These are phyloP conservation scores for Monosporascus sp. DNA, from an alignment of 2,329 filamentous ascomycete species.

Conservation along the genomic window DNA sequence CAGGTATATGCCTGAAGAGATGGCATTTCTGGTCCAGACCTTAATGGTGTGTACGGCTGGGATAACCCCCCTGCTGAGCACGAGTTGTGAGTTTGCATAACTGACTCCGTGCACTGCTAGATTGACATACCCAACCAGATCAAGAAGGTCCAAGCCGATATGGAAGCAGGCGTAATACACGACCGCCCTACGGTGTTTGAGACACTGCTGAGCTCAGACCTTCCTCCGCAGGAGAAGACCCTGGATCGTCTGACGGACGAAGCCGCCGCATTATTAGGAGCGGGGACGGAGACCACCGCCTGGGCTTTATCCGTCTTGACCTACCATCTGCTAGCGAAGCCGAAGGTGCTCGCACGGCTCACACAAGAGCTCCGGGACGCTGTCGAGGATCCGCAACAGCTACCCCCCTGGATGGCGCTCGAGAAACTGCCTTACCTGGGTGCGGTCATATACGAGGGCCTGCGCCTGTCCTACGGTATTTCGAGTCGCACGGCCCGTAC, in stretches of 20 bases:
- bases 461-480: constrained; percentile 30
- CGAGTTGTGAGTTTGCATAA: no score
- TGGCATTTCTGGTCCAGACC: constrained; percentile 13
- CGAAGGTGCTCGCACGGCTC: constrained; percentile 23
- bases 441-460: constrained; percentile 31
- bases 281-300: constrained; percentile 27
- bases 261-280: constrained; percentile 18
- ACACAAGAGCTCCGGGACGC: constrained; percentile 23
- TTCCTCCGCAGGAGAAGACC: constrained; percentile 10
- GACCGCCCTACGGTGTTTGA: constrained; percentile 16
- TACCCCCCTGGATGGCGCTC: constrained; percentile 25
- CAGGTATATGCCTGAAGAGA: constrained; percentile 15
- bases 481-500: constrained; percentile 22
- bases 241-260: constrained; percentile 12
- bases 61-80: no score
- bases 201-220: constrained; percentile 10
- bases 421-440: constrained; percentile 32
- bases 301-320: constrained; percentile 29
- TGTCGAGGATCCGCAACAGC: constrained; percentile 19
- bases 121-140: constrained; percentile 11
- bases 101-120: neutral
- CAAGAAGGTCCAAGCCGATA: constrained; percentile 6
- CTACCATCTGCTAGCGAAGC: constrained; percentile 30
- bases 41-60: neutral
- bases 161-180: constrained; percentile 6